These are phyloP conservation scores for Podospora appendiculata DNA, from an alignment of 495 filamentous ascomycete genomes.

Conservation along the genomic window DNA sequence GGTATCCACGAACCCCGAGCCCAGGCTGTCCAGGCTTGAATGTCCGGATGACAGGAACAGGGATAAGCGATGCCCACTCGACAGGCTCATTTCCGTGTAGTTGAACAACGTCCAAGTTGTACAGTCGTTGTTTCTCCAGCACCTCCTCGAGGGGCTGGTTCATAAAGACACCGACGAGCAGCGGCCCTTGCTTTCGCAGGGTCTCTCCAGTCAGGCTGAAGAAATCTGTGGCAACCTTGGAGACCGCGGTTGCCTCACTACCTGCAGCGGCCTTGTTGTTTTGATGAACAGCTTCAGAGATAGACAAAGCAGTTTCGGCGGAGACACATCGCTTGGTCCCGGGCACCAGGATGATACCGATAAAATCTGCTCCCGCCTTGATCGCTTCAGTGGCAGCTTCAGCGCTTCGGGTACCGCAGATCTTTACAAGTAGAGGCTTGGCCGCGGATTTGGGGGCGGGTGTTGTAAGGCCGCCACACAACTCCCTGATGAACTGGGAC, in stretches of 20 bases:
- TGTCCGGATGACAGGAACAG: conserved; percentile 80
- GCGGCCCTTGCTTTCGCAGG: conserved; percentile 44
- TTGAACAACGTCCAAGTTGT: conserved; percentile 85
- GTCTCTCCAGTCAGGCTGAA: conserved; percentile 31
- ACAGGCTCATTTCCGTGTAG: conserved; percentile 86
- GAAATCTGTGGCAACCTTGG: conserved; percentile 33
- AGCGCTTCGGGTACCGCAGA: conserved; percentile 84
- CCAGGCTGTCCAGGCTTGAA: conserved; percentile 68
- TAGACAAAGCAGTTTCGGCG: conserved; percentile 66
- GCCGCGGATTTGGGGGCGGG: conserved; percentile 17
- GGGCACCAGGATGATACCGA: conserved; percentile 86
- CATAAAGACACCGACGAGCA: conserved; percentile 90
- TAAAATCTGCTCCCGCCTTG: conserved; percentile 80
- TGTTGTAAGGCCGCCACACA: conserved; percentile 54
- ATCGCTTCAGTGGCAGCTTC: conserved; percentile 76
- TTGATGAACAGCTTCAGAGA: conserved; percentile 67
- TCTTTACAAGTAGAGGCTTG: conserved; percentile 67
- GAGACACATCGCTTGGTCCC: conserved; percentile 72
- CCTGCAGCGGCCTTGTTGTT: conserved; percentile 11
- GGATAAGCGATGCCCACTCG: conserved; percentile 81
- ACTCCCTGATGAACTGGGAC: conserved; percentile 63
- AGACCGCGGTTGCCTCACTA: conserved; percentile 2
- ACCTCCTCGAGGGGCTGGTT: conserved; percentile 81
- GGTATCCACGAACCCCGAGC: conserved; percentile 68
- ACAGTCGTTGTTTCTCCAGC: conserved; percentile 60